Evolutionary conservation across 768 basidiomycete genomes (phyloP).

Genomic region (Boletus sp.): DNA sequence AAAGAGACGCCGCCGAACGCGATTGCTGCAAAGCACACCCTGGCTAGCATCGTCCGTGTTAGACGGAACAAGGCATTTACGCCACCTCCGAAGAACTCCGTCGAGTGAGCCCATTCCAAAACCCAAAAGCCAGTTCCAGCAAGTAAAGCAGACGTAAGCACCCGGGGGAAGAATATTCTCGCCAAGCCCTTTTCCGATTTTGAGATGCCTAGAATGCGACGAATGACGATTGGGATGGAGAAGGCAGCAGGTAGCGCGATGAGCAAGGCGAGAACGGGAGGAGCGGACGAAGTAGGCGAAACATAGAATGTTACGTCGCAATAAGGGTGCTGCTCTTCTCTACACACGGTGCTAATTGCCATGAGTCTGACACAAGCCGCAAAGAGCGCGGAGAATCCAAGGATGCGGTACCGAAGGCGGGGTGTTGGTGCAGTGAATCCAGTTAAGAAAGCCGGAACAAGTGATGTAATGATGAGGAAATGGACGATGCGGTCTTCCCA

Average conservation of each 20-base stretch:
- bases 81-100: slow-evolving; percentile 41
- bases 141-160: slow-evolving; percentile 58
- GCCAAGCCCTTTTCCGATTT: slow-evolving; percentile 76
- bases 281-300: slow-evolving; percentile 64
- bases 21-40: slow-evolving; percentile 48
- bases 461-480: slow-evolving; percentile 67
- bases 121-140: slow-evolving; percentile 71
- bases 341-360: slow-evolving; percentile 79
- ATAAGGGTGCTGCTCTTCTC: slow-evolving; percentile 91
- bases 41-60: slow-evolving; percentile 60
- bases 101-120: slow-evolving; percentile 75
- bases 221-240: slow-evolving; percentile 55
- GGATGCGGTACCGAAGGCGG: slow-evolving; percentile 71
- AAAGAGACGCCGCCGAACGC: slow-evolving; percentile 53
- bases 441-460: slow-evolving; percentile 57
- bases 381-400: slow-evolving; percentile 67
- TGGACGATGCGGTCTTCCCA: slow-evolving; percentile 90
- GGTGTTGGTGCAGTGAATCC: slow-evolving; percentile 67
- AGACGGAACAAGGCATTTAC: slow-evolving; percentile 47
- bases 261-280: slow-evolving; percentile 58
- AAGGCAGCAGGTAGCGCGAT: slow-evolving; percentile 57
- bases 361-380: slow-evolving; percentile 72
- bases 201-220: slow-evolving; percentile 59
- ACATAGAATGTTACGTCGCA: slow-evolving; percentile 90
- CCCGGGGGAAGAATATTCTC: slow-evolving; percentile 54